Base-by-base conservation (phyloP, 805 yeast genomes). In the Jamesozyma gamospora region DNA sequence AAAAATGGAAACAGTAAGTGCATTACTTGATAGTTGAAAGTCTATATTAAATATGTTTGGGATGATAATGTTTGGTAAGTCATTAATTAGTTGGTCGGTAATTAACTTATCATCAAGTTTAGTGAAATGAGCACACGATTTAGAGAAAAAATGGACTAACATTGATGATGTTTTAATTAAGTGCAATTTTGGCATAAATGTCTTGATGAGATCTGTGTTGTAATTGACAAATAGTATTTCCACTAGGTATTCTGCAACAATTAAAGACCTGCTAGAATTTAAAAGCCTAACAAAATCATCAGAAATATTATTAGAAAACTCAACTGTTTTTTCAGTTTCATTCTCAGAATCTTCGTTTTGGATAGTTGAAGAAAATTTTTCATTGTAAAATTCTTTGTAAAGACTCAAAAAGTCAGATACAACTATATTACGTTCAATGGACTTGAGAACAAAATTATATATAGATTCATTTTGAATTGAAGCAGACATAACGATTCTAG, bases 311-410 rank as follows among this genome's bases (percentile, higher is more conserved):
- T 40, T 40, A 5, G 47, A 35, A 4, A 45, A 31, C 16, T 45
- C 49, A 9, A 25, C 27, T 4, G 34, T 19, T 13, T 33, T 37
- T 1, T 32, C 18, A 10, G 28, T 15, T 15, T 28, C 27, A 18
- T 36, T 43, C 12, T 45, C 41, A 13, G 33, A 33, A 4, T 44
- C 51, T 4, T 52, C 56, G 21, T 43, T 44, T 24, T 48, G 55
- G 4, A 44, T 28, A 9, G 37, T 41, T 4, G 43, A 26, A 3
- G 46, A 42, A 37, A 52, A 48, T 35, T 52, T 49, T 39, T 57
- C 62, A 43, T 55, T 60, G 36, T 52, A 56, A 34, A 58, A 51
- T 38, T 60, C 64, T 33, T 57, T 57, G 43, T 55, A 60, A 19
- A 60, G 45, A 29, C 51, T 56, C 4, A 55, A 41, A 39, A 58